These are phyloP conservation scores for Rutstroemia sp. DNA, from an alignment of 2,329 filamentous ascomycete species.

Conservation along the genomic window DNA sequence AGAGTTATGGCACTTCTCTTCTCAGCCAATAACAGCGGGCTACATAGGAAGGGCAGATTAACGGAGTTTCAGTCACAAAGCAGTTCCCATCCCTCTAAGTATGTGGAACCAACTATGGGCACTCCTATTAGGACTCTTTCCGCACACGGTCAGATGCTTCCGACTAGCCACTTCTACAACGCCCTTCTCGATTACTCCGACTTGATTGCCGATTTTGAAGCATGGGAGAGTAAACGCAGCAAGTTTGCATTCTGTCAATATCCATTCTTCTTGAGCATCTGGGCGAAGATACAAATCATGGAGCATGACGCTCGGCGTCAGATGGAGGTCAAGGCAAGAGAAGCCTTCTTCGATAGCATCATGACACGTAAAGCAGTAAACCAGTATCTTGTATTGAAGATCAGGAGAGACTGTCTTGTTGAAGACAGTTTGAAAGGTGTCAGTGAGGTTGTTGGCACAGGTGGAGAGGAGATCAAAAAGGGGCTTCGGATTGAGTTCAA, in stretches of 20 bases:
- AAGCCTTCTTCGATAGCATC: slow-evolving; percentile 88
- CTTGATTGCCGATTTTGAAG: slow-evolving; percentile 76
- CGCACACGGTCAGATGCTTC: slow-evolving; percentile 59
- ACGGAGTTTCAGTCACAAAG: slow-evolving; percentile 30
- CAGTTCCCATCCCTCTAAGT: slow-evolving; percentile 23
- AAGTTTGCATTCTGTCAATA: slow-evolving; percentile 90
- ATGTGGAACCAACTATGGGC: not conserved
- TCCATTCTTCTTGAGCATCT: slow-evolving; percentile 84
- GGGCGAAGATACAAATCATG: slow-evolving; percentile 84
- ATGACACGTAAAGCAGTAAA: slow-evolving; percentile 66
- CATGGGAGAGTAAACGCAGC: slow-evolving; percentile 68
- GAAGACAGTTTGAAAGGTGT: slow-evolving; percentile 82
- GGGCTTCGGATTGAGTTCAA: slow-evolving; percentile 76
- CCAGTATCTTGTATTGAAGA: slow-evolving; percentile 68
- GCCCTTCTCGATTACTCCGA: slow-evolving; percentile 81
- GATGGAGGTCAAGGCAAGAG: slow-evolving; percentile 81
- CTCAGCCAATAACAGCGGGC: slow-evolving; percentile 61
- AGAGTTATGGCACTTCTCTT: slow-evolving; percentile 76
- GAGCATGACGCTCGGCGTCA: slow-evolving; percentile 82
- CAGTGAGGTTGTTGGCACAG: slow-evolving; percentile 74
- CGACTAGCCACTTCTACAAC: slow-evolving; percentile 82
- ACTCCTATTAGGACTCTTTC: slow-evolving; percentile 25
- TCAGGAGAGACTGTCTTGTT: slow-evolving; percentile 78
- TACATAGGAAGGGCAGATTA: slow-evolving; percentile 31
- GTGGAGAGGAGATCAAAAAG: slow-evolving; percentile 84